Base-by-base conservation (phyloP, 2,329 filamentous ascomycete species). In the Aspergillus sp. region DNA sequence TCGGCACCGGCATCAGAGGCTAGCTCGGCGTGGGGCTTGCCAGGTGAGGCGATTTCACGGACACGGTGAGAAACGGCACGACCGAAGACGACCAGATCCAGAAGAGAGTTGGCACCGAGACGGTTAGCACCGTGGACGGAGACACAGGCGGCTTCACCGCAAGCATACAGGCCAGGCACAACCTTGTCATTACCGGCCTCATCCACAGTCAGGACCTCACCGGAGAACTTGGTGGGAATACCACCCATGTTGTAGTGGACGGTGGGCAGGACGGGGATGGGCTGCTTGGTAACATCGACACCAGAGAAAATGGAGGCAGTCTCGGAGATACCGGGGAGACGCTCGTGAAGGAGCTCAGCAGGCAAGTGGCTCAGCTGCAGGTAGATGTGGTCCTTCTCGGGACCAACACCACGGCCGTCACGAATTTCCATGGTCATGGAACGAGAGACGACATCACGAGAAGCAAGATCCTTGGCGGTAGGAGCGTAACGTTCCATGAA, bases 171-270 rank as follows among this genome's bases (percentile, higher is more conserved):
- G 77, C 93, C 93, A 57, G 91, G 92, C 20, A 99, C 95, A 67
- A 96, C 85, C 83, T 96, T 85, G 81, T 98, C 95, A 57, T 96
- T 86, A 66, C 95, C 95, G 61, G 85, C 76, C 72, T 90, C 88
- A 68, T 97, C 91, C 52, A 96, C 82, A 17, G 91, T 96, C 66
- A 99, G 79, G 60, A 98, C 95, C 80, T 99, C 92, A 77, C 95
- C 93, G 62, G 91, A 97, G 84, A 96, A 98, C 72, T 91, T 91
- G 66, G 95, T 98, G 52, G 93, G 93, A 68, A 99, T 97, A 84
- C 95, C 93, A 78, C 93, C 93, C 95, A 98, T 99, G 85, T 97
- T 97, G 85, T 99, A 99, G 84, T 99, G 93, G 66, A 97, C 93
- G 44, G 93, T 98, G 57, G 93, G 93, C 62, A 98, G 84, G 65